These are phyloP conservation scores for Jaltomata sinuosa DNA, from an alignment of 257 asterid genomes.

Conservation along the genomic window DNA sequence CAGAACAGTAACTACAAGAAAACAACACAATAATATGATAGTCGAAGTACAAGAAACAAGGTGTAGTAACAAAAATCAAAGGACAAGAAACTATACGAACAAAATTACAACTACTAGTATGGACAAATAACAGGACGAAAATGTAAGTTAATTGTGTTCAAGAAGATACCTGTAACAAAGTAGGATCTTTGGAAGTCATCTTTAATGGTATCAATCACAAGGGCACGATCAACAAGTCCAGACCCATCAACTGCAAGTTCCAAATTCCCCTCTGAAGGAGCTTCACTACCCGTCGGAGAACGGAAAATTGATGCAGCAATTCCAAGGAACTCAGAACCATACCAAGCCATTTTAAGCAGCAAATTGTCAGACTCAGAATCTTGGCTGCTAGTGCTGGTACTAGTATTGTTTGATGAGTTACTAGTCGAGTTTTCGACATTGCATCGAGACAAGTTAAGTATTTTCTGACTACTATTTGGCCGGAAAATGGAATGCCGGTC, in stretches of 20 bases:
- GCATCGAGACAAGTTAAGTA: conserved; percentile 19
- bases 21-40: too few species aligned
- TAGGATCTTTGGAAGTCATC: conserved; percentile 69
- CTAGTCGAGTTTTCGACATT: conserved; percentile 23
- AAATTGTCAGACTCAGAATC: conserved; percentile 46
- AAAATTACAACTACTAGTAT: too few species aligned
- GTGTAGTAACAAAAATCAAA: too few species aligned
- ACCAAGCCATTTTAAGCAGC: conserved; percentile 79
- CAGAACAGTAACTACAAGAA: too few species aligned
- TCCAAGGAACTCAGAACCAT: conserved; percentile 80
- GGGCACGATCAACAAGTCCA: conserved; percentile 54
- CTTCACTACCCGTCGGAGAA: conserved; percentile 28
- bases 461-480: neutral
- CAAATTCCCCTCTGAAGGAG: conserved; percentile 8
- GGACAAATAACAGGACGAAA: too few species aligned
- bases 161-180: conserved; percentile 66
- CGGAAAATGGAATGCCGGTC: conserved; percentile 7
- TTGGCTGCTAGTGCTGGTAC: neutral
- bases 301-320: conserved; percentile 78
- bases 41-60: too few species aligned
- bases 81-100: too few species aligned
- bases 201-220: conserved; percentile 50
- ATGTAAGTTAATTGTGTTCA: neutral
- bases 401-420: conserved; percentile 9
- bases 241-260: conserved; percentile 41